These are phyloP conservation scores for Suillus weaverae DNA, from an alignment of 768 basidiomycete genomes.

Conservation along the genomic window DNA sequence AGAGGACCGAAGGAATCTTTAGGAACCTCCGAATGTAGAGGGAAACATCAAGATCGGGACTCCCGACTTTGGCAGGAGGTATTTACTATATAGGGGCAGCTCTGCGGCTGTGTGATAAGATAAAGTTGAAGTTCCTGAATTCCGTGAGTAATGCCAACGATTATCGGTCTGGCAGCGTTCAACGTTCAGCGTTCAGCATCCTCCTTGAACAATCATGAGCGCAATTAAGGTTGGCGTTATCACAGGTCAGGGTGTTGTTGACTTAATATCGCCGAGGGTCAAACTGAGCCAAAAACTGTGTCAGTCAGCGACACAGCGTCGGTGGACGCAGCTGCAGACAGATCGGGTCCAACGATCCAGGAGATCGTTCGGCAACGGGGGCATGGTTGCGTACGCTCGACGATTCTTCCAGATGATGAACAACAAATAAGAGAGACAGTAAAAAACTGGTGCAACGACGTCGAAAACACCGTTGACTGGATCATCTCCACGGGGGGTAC, in stretches of 20 bases:
- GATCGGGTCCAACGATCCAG: slow-evolving; percentile 65
- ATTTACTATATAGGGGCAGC: not conserved
- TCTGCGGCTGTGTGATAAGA: not conserved
- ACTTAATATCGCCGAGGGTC: not conserved
- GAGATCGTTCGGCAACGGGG: slow-evolving; percentile 43
- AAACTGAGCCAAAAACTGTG: slow-evolving; percentile 3
- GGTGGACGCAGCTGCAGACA: slow-evolving; percentile 48
- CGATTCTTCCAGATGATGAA: slow-evolving; percentile 69
- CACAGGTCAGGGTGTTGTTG: slow-evolving; percentile 22
- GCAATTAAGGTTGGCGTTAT: slow-evolving; percentile 25
- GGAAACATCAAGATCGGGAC: no score
- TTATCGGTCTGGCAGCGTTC: not conserved
- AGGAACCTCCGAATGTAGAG: no score
- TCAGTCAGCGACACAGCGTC: slow-evolving; percentile 76
- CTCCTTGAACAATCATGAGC: slow-evolving; percentile 18
- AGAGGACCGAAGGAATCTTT: slow-evolving; percentile 25
- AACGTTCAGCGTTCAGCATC: not conserved
- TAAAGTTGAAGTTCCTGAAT: not conserved
- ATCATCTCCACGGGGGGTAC: slow-evolving; percentile 87
- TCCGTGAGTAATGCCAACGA: not conserved
- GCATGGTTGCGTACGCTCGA: slow-evolving; percentile 36
- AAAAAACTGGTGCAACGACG: slow-evolving; percentile 40
- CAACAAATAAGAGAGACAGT: slow-evolving; percentile 49
- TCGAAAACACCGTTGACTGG: slow-evolving; percentile 55
- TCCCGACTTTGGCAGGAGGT: no score